These are phyloP conservation scores for Sporisorium reilianum DNA, from an alignment of 1,284 basidiomycete genomes.

Conservation along the genomic window DNA sequence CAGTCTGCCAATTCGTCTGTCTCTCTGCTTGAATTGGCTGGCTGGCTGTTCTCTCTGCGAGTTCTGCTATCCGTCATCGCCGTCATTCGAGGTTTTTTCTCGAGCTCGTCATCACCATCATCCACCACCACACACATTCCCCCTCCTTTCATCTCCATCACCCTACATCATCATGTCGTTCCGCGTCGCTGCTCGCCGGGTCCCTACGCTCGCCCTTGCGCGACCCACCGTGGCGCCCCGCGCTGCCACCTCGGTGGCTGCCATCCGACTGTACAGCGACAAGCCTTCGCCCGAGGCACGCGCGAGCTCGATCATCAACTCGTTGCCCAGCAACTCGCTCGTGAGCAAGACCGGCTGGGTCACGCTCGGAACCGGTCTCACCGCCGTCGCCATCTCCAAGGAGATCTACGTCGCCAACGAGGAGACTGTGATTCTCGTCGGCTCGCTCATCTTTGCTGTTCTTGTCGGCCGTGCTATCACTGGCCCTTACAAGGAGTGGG, in stretches of 20 bases:
- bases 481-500: constrained; percentile 93
- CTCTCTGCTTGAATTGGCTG: neutral
- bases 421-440: constrained; percentile 75
- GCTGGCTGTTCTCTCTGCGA: neutral
- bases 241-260: constrained; percentile 45
- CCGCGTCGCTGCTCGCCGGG: constrained; percentile 48
- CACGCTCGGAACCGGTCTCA: constrained; percentile 87
- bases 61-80: constrained; percentile 17
- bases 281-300: constrained; percentile 79
- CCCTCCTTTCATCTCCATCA: constrained; percentile 16
- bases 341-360: constrained; percentile 93
- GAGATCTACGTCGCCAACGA: constrained; percentile 98
- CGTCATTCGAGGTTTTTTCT: constrained; percentile 13
- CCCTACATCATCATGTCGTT: constrained; percentile 45
- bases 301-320: constrained; percentile 90
- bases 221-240: constrained; percentile 41
- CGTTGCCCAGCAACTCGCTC: constrained; percentile 89
- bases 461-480: constrained; percentile 83
- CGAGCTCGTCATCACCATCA: constrained; percentile 1
- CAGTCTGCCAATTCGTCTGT: neutral
- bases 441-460: constrained; percentile 83
- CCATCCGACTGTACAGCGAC: constrained; percentile 64
- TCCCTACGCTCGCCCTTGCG: constrained; percentile 52
- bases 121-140: constrained; percentile 16
- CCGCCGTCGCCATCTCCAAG: constrained; percentile 93